A percentile compares a stretch with the other conserved stretches of the same genome.
Evolutionary conservation across 768 basidiomycete genomes (phyloP).

Genomic region (Amanita inopinata): DNA sequence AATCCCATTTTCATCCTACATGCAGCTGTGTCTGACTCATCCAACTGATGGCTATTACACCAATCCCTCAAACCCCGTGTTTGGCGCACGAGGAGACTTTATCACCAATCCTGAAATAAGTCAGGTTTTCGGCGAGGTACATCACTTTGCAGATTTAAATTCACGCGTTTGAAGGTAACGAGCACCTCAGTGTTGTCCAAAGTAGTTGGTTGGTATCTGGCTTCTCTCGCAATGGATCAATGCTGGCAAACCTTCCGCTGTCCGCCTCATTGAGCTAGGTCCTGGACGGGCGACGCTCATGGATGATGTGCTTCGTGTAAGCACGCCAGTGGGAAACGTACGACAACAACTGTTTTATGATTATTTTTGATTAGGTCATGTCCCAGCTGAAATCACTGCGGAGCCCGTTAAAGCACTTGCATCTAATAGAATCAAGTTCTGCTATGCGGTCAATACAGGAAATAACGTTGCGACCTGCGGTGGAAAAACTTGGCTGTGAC

Average conservation of each 20-base stretch:
- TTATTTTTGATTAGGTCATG: slow-evolving; percentile 32
- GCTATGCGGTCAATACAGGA: slow-evolving; percentile 59
- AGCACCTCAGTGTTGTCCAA: slow-evolving; percentile 18
- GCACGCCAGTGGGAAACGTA: slow-evolving; percentile 15
- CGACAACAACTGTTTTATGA: not conserved
- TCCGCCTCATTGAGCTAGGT: slow-evolving; percentile 84
- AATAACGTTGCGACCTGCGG: slow-evolving; percentile 30
- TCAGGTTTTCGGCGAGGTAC: slow-evolving; percentile 93
- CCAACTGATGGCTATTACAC: slow-evolving; percentile 92
- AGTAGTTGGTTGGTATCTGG: slow-evolving; percentile 84
- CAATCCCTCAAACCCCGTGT: slow-evolving; percentile 59
- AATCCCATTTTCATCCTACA: slow-evolving; percentile 80
- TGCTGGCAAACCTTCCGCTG: slow-evolving; percentile 33
- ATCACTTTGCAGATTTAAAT: slow-evolving; percentile 15
- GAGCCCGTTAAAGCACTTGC: slow-evolving; percentile 37
- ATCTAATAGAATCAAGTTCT: slow-evolving; percentile 75
- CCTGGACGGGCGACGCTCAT: slow-evolving; percentile 91
- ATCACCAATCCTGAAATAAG: slow-evolving; percentile 95
- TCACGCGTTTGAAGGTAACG: slow-evolving; percentile 23
- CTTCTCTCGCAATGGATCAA: slow-evolving; percentile 65
- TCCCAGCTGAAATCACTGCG: slow-evolving; percentile 32
- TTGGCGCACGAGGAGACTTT: slow-evolving; percentile 87
- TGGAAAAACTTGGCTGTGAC: slow-evolving; percentile 23
- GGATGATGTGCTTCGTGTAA: slow-evolving; percentile 78
- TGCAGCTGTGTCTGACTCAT: slow-evolving; percentile 85